Evolutionary conservation across 495 filamentous ascomycete genomes (phyloP).

Genomic region (Lichenothelia convexa): DNA sequence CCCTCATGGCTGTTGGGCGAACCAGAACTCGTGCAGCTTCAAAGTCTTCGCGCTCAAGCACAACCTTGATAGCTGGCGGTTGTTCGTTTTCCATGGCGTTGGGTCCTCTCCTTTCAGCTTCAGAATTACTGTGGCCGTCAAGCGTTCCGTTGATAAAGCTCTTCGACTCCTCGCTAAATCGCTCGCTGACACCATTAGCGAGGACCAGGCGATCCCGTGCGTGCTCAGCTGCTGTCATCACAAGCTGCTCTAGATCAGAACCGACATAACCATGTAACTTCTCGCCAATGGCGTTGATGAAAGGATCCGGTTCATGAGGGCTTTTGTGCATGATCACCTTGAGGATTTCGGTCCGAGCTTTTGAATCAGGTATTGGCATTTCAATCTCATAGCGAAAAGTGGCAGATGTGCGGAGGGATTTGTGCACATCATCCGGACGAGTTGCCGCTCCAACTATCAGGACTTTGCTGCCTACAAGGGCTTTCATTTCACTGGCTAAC

Average conservation of each 20-base stretch:
- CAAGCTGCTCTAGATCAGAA: slow-evolving; percentile 42
- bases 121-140: no score
- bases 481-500: slow-evolving; percentile 26
- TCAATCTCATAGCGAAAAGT: slow-evolving; percentile 57
- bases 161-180: background rate
- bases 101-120: no score
- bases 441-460: slow-evolving; percentile 59
- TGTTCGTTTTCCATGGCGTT: no score
- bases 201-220: no score
- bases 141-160: no score
- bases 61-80: no score
- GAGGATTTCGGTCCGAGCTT: slow-evolving; percentile 60
- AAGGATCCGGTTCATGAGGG: slow-evolving; percentile 5
- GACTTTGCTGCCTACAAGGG: slow-evolving; percentile 27
- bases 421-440: slow-evolving; percentile 56
- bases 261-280: slow-evolving; percentile 55
- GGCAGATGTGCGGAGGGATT: slow-evolving; percentile 44
- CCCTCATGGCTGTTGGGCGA: slow-evolving; percentile 73
- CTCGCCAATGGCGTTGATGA: slow-evolving; percentile 27
- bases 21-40: slow-evolving; percentile 35
- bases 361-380: slow-evolving; percentile 58
- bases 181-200: background rate
- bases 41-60: slow-evolving; percentile 34
- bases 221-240: no score
- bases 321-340: slow-evolving; percentile 22